phyloP scores from a whole-genome alignment of 202 grass and related monocot species.

The Saccharum hybrid region DNA sequence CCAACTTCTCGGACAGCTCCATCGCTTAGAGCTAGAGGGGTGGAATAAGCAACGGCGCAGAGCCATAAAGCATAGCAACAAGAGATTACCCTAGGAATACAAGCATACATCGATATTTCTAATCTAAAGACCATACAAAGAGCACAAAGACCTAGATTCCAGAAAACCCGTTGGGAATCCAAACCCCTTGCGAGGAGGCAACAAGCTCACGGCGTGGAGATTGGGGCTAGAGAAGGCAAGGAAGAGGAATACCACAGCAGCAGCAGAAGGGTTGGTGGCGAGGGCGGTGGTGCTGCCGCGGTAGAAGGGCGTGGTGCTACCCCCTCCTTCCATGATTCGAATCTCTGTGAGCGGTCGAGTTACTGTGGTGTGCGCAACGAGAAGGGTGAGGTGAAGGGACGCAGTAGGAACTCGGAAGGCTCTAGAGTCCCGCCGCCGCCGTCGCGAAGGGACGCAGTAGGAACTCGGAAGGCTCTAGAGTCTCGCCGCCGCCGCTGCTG shows the following conservation, averaged over 20 bases:
- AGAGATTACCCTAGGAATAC: background rate
- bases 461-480: too few species aligned
- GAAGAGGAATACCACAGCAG: conserved; percentile 39
- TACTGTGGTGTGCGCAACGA: background rate
- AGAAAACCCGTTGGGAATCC: conserved; percentile 18
- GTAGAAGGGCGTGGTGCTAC: conserved; percentile 14
- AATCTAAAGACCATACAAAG: background rate
- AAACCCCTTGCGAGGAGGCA: conserved; percentile 8
- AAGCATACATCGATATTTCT: background rate
- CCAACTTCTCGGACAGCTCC: too few species aligned
- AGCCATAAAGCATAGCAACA: background rate
- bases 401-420: background rate
- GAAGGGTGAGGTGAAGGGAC: background rate
- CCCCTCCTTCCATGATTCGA: conserved; percentile 42
- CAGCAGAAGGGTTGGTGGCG: conserved; percentile 13
- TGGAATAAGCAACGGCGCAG: background rate
- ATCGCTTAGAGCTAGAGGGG: background rate
- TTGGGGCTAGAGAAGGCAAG: conserved; percentile 11
- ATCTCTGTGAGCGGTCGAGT: background rate
- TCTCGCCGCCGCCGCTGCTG: background rate
- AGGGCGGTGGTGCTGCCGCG: background rate
- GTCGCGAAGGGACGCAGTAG: too few species aligned
- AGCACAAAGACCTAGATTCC: conserved; percentile 11
- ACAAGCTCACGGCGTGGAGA: background rate
- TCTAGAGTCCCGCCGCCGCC: conserved; percentile 22